Base-by-base conservation (phyloP, 2,329 filamentous ascomycete species). In the Aureobasidium mangrovei region DNA sequence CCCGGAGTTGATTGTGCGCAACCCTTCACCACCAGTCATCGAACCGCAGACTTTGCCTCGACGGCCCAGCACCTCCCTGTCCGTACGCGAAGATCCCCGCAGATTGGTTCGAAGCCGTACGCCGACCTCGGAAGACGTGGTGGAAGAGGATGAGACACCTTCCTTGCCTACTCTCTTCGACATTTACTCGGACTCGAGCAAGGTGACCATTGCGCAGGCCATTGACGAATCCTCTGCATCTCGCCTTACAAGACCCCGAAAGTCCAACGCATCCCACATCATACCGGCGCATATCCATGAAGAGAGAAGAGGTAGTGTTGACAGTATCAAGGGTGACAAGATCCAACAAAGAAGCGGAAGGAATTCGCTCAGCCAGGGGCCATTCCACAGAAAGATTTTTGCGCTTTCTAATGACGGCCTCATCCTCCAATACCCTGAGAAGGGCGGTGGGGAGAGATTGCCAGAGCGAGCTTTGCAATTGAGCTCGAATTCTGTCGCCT, bases 391-490 rank as follows among this genome's bases (percentile, higher is more conserved):
- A 60, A 91, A 91, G 66, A 79, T 88, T 9, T 89, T 85, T 61
- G 76, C 90, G 1, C 72, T 91, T 2, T 77, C 84, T 28, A 82
- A 83, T 1, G 82, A 85, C 0, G 86, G 87, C 7, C 84, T 84
- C 61, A 70, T 93, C 26, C 71, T 91, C 39, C 87, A 91, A 62
- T 93, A 91, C 66, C 69, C 83, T 3, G 82, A 80, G 7, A 80
- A 85, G 31, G 88, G 88, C 2, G 72, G 79, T 3, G 85, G 82
- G 61, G 84, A 91, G 61, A 77, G 87, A 27, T 67, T 83, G 8
- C 88, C 88, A 0, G 88, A 93, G 66, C 88, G 84, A 67, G 75
- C 86, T 33, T 72, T 91, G 55, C 82, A 84, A 46, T 72, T 93
- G 3, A 80, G 81, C n/a, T 83, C 81, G 59, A 79, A 86, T 45